Evolutionary conservation across 1,139 yeast genomes (phyloP).

Genomic region (Yamadazyma songkhlaensis): DNA sequence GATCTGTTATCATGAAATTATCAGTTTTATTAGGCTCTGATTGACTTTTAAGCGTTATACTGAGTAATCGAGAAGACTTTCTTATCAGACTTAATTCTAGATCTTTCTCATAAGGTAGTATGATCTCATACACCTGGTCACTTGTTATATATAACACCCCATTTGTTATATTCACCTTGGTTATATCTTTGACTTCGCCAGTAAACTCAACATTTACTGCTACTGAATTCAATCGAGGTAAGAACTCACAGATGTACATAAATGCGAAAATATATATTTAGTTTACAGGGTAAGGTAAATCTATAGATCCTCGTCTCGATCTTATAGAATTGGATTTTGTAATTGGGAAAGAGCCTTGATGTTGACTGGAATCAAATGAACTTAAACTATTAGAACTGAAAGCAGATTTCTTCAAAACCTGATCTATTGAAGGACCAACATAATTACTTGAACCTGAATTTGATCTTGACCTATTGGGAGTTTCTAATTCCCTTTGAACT

Average conservation of each 20-base stretch:
- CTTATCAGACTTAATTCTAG: constrained; percentile 9
- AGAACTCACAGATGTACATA: constrained; percentile 38
- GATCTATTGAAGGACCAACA: constrained; percentile 4
- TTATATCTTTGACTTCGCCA: constrained; percentile 7
- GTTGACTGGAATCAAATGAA: not conserved
- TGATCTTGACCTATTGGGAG: constrained; percentile 3
- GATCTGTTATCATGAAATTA: constrained; percentile 20
- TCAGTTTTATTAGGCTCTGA: constrained; percentile 7
- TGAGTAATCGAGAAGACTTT: constrained; percentile 7
- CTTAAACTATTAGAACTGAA: not conserved
- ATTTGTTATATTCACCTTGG: not conserved
- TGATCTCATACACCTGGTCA: not conserved
- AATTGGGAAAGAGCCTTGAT: too few relatives aligned
- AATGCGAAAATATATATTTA: constrained; percentile 1
- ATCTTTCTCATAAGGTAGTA: constrained; percentile 1
- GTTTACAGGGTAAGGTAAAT: constrained; percentile 10
- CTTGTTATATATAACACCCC: not conserved
- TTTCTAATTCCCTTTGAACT: constrained; percentile 2
- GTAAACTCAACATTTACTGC: constrained; percentile 25
- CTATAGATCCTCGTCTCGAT: constrained; percentile 6
- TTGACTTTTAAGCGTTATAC: constrained; percentile 10
- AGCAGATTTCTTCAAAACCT: constrained; percentile 2
- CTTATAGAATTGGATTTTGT: constrained; percentile 1
- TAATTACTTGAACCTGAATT: not conserved
- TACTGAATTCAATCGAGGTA: constrained; percentile 37